Evolutionary conservation across 176 grass and related monocot species (phyloP).

Genomic region (Coix lacrymajobi): DNA sequence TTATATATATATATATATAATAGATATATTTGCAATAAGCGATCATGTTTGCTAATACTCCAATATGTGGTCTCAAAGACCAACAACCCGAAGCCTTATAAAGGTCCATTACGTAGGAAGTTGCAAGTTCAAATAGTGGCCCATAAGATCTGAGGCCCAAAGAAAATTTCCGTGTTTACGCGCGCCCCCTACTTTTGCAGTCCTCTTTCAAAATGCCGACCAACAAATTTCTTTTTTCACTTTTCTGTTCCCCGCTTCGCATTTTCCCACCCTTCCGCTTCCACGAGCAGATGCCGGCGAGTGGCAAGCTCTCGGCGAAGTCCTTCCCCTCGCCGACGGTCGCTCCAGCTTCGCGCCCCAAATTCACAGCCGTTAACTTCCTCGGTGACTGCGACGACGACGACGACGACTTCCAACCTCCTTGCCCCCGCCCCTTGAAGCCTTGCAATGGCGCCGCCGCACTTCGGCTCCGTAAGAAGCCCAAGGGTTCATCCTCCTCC

Average conservation of each 20-base stretch:
- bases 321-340: not conserved
- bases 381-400: conserved; percentile 11
- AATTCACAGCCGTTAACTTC: not conserved
- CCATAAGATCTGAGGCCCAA: not conserved
- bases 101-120: not conserved
- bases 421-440: conserved; percentile 30
- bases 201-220: conserved; percentile 24
- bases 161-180: no score
- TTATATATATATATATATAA: no score
- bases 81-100: not conserved
- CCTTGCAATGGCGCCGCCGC: conserved; percentile 27
- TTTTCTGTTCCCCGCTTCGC: not conserved
- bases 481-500: not conserved
- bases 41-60: no score
- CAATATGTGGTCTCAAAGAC: no score
- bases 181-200: not conserved
- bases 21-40: no score
- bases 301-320: conserved; percentile 28
- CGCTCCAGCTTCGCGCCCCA: not conserved
- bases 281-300: conserved; percentile 29
- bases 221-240: not conserved
- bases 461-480: conserved; percentile 40
- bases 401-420: conserved; percentile 67
- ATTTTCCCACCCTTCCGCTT: not conserved
- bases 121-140: no score